Conservation (phyloP, 2,329 filamentous ascomycete genomes). For the Cyphellophora attinorum region DNA sequence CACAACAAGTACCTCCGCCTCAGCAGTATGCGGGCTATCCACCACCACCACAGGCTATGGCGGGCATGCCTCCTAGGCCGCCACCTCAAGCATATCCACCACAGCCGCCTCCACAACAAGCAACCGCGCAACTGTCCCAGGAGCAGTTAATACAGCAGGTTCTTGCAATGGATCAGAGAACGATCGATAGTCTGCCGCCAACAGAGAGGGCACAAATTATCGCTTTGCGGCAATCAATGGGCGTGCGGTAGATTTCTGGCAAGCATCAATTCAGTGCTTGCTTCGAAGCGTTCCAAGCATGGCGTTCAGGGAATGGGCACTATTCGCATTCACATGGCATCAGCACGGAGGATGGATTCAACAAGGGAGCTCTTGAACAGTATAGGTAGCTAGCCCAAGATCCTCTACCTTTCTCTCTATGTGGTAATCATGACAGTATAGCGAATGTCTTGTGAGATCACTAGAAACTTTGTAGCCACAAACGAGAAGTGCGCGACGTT, state of each 20-base stretch:
- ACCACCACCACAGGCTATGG: conserved; percentile 11
- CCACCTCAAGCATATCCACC: conserved; percentile 29
- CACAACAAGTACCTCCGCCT: conserved; percentile 25
- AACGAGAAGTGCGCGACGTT: too few relatives aligned
- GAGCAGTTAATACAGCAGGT: conserved; percentile 73
- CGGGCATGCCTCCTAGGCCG: conserved; percentile 18
- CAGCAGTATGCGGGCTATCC: conserved; percentile 17
- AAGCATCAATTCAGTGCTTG: too few relatives aligned
- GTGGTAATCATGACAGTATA: too few relatives aligned
- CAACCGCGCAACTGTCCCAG: conserved; percentile 39
- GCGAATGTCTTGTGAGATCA: too few relatives aligned
- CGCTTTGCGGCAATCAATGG: conserved; percentile 58
- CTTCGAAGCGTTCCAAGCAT: too few relatives aligned
- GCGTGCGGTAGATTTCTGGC: conserved; percentile 12
- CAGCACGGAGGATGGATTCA: too few relatives aligned
- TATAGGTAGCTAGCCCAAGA: too few relatives aligned
- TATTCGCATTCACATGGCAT: too few relatives aligned
- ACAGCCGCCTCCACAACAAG: conserved; percentile 27
- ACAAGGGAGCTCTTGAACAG: too few relatives aligned
- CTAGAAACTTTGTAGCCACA: too few relatives aligned
- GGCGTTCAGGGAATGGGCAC: too few relatives aligned
- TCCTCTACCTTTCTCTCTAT: too few relatives aligned
- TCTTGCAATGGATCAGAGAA: conserved; percentile 66
- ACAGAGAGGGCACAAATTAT: conserved; percentile 71
- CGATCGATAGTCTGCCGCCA: conserved; percentile 70